These are phyloP conservation scores for Rhodotorula sp. DNA, from an alignment of 1,284 basidiomycete genomes.

Conservation along the genomic window DNA sequence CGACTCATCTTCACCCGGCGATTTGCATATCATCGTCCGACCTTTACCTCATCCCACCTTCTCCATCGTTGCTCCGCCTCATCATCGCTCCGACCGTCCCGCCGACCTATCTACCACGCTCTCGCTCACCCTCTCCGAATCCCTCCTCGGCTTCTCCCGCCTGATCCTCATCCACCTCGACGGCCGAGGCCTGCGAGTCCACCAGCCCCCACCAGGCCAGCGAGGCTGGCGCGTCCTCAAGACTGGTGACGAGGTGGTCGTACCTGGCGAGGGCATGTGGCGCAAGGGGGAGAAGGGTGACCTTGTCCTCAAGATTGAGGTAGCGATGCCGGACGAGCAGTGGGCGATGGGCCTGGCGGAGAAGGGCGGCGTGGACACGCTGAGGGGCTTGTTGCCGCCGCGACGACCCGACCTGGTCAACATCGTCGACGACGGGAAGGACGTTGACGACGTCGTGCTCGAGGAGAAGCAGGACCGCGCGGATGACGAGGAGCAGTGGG, in stretches of 20 bases:
- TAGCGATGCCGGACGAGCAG: conserved; percentile 75
- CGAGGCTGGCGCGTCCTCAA: conserved; percentile 68
- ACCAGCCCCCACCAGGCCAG: conserved; percentile 55
- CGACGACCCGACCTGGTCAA: conserved; percentile 59
- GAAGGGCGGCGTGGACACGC: conserved; percentile 50
- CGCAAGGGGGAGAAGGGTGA: conserved; percentile 76
- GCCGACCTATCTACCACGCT: conserved; percentile 50
- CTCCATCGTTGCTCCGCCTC: conserved; percentile 58
- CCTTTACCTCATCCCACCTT: conserved; percentile 77
- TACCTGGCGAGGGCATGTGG: conserved; percentile 78
- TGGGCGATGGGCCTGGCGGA: conserved; percentile 63
- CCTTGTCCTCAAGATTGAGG: conserved; percentile 71
- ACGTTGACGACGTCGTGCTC: conserved; percentile 68
- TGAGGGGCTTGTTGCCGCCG: conserved; percentile 54
- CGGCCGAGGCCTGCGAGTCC: conserved; percentile 75
- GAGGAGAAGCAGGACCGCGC: conserved; percentile 65
- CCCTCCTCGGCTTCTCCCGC: conserved; percentile 82
- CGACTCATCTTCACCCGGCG: conserved; percentile 57
- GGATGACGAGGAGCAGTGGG: conserved; percentile 64
- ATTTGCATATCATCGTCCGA: conserved; percentile 70
- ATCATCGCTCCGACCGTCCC: conserved; percentile 46
- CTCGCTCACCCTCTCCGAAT: conserved; percentile 81
- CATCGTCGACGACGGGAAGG: conserved; percentile 59
- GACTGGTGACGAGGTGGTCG: conserved; percentile 66
- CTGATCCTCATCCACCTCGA: conserved; percentile 85